phyloP scores from a whole-genome alignment of 2,329 filamentous ascomycete species.

The Aspergillus transmontanensis region DNA sequence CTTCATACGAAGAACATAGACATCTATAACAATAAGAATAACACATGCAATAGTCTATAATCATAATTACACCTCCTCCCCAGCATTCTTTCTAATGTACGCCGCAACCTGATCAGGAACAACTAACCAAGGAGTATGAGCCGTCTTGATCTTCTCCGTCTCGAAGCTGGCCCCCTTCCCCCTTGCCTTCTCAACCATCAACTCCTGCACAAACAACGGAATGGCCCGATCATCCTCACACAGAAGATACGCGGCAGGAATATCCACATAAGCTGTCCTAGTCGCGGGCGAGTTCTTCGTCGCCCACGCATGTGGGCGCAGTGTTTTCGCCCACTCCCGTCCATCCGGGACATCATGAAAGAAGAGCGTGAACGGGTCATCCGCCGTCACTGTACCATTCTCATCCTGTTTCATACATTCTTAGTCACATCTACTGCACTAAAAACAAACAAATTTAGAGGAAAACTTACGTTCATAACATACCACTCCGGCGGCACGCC shows the following conservation, averaged over 20 bases:
- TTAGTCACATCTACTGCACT: too few species aligned
- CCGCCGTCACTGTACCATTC: slow-evolving; percentile 28
- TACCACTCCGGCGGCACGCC: slow-evolving; percentile 32
- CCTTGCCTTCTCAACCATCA: slow-evolving; percentile 34
- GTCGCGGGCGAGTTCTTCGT: slow-evolving; percentile 32
- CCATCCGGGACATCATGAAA: slow-evolving; percentile 37
- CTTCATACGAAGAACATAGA: not conserved
- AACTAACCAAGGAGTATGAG: slow-evolving; percentile 35
- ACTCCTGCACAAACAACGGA: slow-evolving; percentile 32
- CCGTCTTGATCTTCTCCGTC: slow-evolving; percentile 31
- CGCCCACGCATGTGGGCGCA: slow-evolving; percentile 34
- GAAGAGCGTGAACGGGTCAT: slow-evolving; percentile 28
- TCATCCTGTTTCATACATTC: slow-evolving; percentile 10
- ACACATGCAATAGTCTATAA: not conserved
- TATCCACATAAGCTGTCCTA: slow-evolving; percentile 26
- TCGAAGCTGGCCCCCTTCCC: slow-evolving; percentile 29
- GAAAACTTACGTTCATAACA: slow-evolving; percentile 31
- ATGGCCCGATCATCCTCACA: slow-evolving; percentile 35
- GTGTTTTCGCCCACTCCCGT: slow-evolving; percentile 28
- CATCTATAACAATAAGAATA: not conserved
- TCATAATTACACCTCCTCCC: not conserved
- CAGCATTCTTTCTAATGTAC: slow-evolving; percentile 22
- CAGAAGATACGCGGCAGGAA: slow-evolving; percentile 30
- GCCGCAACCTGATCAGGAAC: slow-evolving; percentile 22
- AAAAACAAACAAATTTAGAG: too few species aligned